Base-by-base conservation (phyloP, 257 asterid species). In the Schizonepeta tenuifolia region DNA sequence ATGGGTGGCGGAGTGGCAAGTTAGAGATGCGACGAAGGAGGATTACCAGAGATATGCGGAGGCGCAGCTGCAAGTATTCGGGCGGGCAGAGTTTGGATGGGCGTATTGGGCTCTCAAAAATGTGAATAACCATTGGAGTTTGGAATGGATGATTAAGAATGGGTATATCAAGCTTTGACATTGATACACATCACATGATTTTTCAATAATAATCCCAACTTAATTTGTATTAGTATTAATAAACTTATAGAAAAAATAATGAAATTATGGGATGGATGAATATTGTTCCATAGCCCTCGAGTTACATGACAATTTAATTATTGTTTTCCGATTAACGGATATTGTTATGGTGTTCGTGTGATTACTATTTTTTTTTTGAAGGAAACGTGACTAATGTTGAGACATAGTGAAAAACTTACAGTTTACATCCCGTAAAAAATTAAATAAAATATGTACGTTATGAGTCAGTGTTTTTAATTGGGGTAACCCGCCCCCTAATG, bases 1-100 rank as follows among this genome's bases (percentile, higher is more conserved):
- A 83, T 90, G 97, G 97, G 90, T 77, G 7, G 88, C 87, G 2
- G 97, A 88, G 82, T 90, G 93, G 96, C 78, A 67, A 79, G 82
- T 88, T 14, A 35, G 59, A 13, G 54, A 49, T 7, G 92, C 90
- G 72, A 63, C 76, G 4, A 83, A 88, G 55, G 87, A 78, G 49
- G 96, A 90, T 18, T 88, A 81, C 65, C 84, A 80, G 47, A 79
- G 73, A 28, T 90, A 70, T 17, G 93, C 78, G 2, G 65, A 56
- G 11, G 92, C 90, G 1, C 96, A 90, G 73, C 69, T 90, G 7
- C 17, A 87, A 65, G 94, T 90, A 41, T 90, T 75, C 6, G 89
- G 90, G 6, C 49, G 70, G 17, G 89, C 93, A 3, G 72, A 81
- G 11, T 88, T 90, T 61, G 97, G 96, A 12, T 90, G 97, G 96